Base-by-base conservation (phyloP, 805 yeast genomes). In the Saturnispora halmiae region DNA sequence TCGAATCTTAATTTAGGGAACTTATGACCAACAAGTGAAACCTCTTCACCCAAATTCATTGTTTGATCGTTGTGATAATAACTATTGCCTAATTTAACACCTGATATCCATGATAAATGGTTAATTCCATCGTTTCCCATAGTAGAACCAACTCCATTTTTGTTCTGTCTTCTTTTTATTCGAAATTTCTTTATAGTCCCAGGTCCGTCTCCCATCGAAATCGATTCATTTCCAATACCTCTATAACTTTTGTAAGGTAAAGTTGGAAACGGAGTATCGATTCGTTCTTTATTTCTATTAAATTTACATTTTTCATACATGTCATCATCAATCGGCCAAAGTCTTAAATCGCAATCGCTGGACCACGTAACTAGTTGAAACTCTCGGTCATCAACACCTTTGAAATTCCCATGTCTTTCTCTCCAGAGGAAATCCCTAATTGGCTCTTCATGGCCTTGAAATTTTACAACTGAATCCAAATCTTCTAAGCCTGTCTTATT, bases 361-460 rank as follows among this genome's bases (percentile, higher is more conserved):
- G 94, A 80, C 96, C 97, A 90, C 0, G 97, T 85, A 1, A 92
- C 90, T 37, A 92, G 59, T 58, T 92, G 97, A 54, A 75, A 92
- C 44, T 88, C 95, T 41, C 90, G 67, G 62, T 84, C 86, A 49
- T 78, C 79, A 11, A 72, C 51, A 0, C 53, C 58, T 2, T 66
- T 56, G 27, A 57, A 44, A 3, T 65, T 57, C 1, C 69, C 57
- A 42, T 77, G 73, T 28, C 86, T 67, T 6, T 75, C 65, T 48
- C 97, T 67, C 95, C 96, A 90, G 1, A 87, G 64, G 53, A 90
- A 87, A 54, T 92, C 97, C 30, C 79, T 80, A 14, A 92, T 80
- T 1, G 92, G 82, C 36, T 82, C 94, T 1, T 74, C 67, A 54
- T 92, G 97, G 0, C 95, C 95, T 48, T 73, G 71, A 59, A 86